Evolutionary conservation across 495 filamentous ascomycete species (phyloP), one percentile per base, ranked within the genome.

Genomic region (Lindgomyces ingoldianus): DNA sequence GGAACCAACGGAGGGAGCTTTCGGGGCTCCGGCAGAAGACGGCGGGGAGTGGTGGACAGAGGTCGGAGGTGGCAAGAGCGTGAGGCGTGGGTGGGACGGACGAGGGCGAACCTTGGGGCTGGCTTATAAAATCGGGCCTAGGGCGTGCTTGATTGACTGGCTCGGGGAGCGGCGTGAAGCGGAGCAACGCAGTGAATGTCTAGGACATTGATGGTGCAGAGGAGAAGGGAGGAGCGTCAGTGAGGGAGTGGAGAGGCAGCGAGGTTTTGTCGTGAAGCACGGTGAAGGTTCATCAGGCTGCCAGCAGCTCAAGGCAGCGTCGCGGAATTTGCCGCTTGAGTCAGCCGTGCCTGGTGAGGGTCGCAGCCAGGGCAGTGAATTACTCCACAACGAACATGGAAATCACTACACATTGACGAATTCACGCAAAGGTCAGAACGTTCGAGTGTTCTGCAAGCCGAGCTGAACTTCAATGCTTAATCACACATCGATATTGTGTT

Each of bases 1-100:
- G 12, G 42, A n/a, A 11, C 26, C 16, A 10, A 51, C 42, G 26
- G 52, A 39, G 50, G 25, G 60, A 48, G 60, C 44, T 48, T 50
- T 39, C 12, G 42, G 25, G 45, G 27, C 42, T 49, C 24, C 56
- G 26, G 56, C 36, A 22, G 25, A 39, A 1, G 41, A 39, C 3
- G 19, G 36, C 27, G 33, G 52, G 27, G 21, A 4, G 27, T 36
- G 54, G 11, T 29, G 12, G 44, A 12, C 30, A 25, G 22, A 1
- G 39, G 44, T 27, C 18, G 42, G 21, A 1, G 24, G 56, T 18
- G 44, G 24, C 14, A 19, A 22, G 44, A 27, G 22, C 44, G 18
- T 21, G 27, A 36, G 25, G 26, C 29, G 46, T 42, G 27, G 57
- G 22, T 4, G 26, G 29, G 57, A 26, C 10, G 24, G 45, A 10